Base-by-base conservation (phyloP, 2,329 filamentous ascomycete species). In the Nakataea oryzae region DNA sequence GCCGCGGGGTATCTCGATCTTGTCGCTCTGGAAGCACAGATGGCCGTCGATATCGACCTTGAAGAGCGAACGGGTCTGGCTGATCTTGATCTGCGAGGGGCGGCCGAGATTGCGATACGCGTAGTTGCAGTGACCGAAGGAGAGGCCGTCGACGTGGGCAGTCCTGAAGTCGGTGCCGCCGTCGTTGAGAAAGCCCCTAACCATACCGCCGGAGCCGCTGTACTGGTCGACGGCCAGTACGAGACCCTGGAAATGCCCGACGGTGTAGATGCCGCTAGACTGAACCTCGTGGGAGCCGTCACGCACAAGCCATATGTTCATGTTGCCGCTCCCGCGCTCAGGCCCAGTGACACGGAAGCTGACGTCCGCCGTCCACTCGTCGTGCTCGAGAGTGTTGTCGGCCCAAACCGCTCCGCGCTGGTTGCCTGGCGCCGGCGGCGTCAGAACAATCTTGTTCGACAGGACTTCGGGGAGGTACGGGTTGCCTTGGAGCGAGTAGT, bases 151-250 rank as follows among this genome's bases (percentile, higher is more conserved):
- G 21, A 96, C 86, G 69, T 85, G 88, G 68, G 93, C 88, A 62
- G 81, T 80, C 70, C 86, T 87, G 79, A 88, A 97, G 73, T 96
- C 90, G 67, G 83, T 86, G 50, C 79, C 84, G 59, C 93, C 93
- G 73, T 97, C 95, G 76, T 97, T 99, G 67, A 99, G 78, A 78
- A 97, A 99, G 24, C 90, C 95, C 63, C 95, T 85, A 66, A 99
- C 81, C 75, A 88, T 92, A 67, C 95, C 95, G 60, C 86, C 86
- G 2, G 77, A 75, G 57, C 91, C 88, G 62, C 90, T 88, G 70
- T 95, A 89, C 65, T 89, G 87, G 75, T 97, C 93, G 61, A 99
- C 75, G 28, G 96, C 88, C 63, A 99, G 78, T 41, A 86, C 93
- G 67, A 99, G 78, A n/a, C 95, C 95, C 69, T 97, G 93, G 69